A percentile compares a stretch with the other conserved stretches of the same genome.
phyloP scores from a whole-genome alignment of 106 monocot species.

The Dendrobium officinale region DNA sequence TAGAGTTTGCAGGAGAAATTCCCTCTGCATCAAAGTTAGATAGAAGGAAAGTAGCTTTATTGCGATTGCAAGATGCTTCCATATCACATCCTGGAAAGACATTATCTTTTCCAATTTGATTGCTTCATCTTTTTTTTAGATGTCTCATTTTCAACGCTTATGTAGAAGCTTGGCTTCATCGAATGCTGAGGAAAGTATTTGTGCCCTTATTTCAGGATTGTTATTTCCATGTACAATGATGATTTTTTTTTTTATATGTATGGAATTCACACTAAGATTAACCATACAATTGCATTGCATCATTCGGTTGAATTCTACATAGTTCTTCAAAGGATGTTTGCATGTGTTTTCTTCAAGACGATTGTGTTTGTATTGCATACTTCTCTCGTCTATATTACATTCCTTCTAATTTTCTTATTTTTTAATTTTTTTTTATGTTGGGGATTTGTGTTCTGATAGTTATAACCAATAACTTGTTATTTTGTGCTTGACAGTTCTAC shows the following conservation, averaged over 20 bases:
- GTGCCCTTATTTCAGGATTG: background rate
- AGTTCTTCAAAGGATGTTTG: background rate
- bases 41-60: background rate
- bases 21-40: background rate
- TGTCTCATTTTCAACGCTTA: background rate
- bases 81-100: background rate
- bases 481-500: background rate
- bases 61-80: background rate
- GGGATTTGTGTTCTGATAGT: background rate
- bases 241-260: background rate
- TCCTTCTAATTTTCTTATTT: background rate
- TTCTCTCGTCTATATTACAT: background rate
- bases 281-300: background rate
- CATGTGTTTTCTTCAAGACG: background rate
- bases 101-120: background rate
- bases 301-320: background rate
- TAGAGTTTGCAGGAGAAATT: no score
- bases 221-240: background rate
- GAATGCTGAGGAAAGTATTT: background rate
- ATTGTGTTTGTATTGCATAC: background rate
- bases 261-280: background rate
- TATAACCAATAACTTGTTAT: background rate
- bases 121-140: background rate
- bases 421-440: background rate
- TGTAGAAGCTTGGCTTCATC: background rate